Evolutionary conservation across 2,329 filamentous ascomycete species (phyloP).

Genomic region (Claviceps spartinae): DNA sequence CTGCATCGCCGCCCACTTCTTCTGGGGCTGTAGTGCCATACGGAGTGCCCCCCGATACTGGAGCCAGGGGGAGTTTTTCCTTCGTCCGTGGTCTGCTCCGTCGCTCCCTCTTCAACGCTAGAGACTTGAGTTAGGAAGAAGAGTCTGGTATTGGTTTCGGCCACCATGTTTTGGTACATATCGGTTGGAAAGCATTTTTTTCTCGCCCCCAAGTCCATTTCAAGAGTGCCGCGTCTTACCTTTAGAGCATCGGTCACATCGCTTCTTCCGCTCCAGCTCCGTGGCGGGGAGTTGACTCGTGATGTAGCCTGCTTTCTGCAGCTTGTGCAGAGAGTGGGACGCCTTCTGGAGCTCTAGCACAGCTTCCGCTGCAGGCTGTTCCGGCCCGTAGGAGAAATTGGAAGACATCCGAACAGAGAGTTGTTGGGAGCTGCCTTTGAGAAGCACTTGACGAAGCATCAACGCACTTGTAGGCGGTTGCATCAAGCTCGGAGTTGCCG

Average conservation of each 20-base stretch:
- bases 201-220: not conserved
- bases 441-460: not conserved
- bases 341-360: slow-evolving; percentile 9
- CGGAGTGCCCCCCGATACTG: not conserved
- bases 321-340: slow-evolving; percentile 8
- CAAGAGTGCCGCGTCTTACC: slow-evolving; percentile 7
- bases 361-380: slow-evolving; percentile 11
- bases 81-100: not conserved
- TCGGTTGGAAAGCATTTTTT: not conserved
- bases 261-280: slow-evolving; percentile 19
- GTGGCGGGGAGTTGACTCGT: slow-evolving; percentile 12
- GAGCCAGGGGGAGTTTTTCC: not conserved
- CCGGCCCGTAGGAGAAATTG: slow-evolving; percentile 5
- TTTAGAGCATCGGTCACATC: slow-evolving; percentile 16
- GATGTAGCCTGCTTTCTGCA: slow-evolving; percentile 16
- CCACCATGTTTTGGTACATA: not conserved
- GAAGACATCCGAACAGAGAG: not conserved
- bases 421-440: not conserved
- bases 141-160: not conserved
- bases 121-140: not conserved
- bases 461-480: not conserved
- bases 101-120: slow-evolving; percentile 1
- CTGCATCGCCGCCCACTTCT: not conserved
- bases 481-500: not conserved
- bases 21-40: not conserved